Conservation (phyloP, 306 rosid genomes). For the Pueraria montana region DNA sequence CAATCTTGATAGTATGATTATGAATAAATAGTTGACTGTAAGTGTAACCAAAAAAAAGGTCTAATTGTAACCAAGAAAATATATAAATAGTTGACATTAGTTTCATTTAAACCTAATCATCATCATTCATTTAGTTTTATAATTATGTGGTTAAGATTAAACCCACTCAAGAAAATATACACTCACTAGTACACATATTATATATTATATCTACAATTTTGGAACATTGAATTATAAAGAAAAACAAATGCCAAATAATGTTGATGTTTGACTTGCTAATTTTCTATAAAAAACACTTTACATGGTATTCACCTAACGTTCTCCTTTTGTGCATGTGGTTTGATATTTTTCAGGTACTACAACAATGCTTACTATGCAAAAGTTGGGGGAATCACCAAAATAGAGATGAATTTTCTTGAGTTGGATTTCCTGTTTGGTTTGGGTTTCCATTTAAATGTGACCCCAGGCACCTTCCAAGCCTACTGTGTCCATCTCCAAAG, state of each 20-base stretch:
- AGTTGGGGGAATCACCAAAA: constrained; percentile 93
- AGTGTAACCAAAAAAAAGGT: not conserved
- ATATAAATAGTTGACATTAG: not conserved
- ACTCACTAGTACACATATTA: not conserved
- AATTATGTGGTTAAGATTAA: not conserved
- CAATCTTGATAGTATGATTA: not conserved
- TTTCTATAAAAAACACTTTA: not conserved
- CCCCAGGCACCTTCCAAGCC: constrained; percentile 76
- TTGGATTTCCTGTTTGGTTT: constrained; percentile 91
- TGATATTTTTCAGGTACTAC: constrained; percentile 70
- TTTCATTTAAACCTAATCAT: not conserved
- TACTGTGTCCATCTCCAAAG: constrained; percentile 77
- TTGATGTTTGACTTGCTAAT: constrained; percentile 4
- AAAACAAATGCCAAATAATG: not conserved
- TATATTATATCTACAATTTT: not conserved
- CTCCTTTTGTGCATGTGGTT: not conserved
- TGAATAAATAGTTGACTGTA: not conserved
- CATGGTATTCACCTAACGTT: constrained; percentile 2
- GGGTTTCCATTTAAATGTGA: constrained; percentile 84
- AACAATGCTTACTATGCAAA: constrained; percentile 97
- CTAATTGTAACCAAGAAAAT: too few relatives aligned
- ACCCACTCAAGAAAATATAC: not conserved
- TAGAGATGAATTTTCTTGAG: constrained; percentile 91
- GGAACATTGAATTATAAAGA: not conserved
- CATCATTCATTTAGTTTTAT: not conserved